Conservation (phyloP, 176 grass and related monocot species). For the Chloris gayana region DNA sequence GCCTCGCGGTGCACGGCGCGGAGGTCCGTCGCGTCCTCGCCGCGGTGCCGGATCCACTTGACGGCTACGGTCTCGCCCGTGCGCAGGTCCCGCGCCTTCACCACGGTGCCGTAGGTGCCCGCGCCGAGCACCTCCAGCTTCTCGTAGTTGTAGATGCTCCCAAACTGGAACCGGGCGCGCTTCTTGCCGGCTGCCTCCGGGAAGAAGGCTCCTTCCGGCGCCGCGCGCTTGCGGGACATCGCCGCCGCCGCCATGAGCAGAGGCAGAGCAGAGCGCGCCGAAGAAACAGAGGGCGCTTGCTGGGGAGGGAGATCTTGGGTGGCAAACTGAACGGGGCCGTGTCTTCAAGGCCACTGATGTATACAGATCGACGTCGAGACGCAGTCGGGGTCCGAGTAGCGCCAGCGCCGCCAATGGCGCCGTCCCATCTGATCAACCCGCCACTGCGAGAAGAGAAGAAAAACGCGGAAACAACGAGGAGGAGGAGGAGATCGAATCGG, state of each 20-base stretch:
- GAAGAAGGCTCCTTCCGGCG: neutral
- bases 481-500: neutral
- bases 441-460: neutral
- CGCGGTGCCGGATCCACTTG: neutral
- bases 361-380: neutral
- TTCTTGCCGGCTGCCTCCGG: neutral
- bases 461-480: neutral
- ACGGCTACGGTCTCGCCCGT: conserved; percentile 5
- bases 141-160: conserved; percentile 23
- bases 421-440: neutral
- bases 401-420: neutral
- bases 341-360: neutral
- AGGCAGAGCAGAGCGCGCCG: neutral
- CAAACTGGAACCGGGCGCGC: neutral
- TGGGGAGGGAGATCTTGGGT: neutral
- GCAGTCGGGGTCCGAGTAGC: neutral
- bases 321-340: neutral
- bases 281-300: neutral
- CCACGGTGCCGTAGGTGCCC: conserved; percentile 2
- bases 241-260: conserved; percentile 7
- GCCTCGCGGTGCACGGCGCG: neutral
- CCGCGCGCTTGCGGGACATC: neutral
- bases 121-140: neutral
- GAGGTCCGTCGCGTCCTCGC: neutral
- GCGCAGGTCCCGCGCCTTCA: neutral